A percentile compares a stretch with the other conserved stretches of the same genome.
Conservation (phyloP, 768 basidiomycete genomes). For the Boletus rubroflammeus region DNA sequence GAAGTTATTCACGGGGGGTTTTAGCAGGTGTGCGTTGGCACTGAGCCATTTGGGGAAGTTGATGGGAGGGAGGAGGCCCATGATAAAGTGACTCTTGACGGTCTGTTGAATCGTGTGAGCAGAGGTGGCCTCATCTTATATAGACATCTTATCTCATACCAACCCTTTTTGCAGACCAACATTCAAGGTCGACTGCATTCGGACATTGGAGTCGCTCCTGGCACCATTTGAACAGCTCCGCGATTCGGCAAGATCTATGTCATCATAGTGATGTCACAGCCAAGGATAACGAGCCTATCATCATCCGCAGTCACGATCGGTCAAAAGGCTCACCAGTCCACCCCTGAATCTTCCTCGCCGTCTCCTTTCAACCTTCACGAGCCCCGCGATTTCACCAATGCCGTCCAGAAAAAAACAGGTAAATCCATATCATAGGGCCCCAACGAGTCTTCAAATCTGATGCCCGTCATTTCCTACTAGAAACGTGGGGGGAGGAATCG, state of each 20-base stretch:
- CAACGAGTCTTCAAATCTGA: background rate
- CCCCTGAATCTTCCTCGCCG: background rate
- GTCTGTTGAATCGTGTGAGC: background rate
- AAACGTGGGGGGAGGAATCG: background rate
- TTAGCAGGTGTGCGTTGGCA: conserved; percentile 73
- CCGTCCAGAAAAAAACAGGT: background rate
- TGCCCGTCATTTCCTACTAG: background rate
- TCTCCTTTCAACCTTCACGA: background rate
- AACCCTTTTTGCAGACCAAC: background rate
- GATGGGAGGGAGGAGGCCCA: conserved; percentile 78
- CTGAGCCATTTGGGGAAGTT: conserved; percentile 89
- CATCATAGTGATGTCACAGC: conserved; percentile 1
- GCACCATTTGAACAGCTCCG: too few relatives aligned
- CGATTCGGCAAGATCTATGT: too few relatives aligned
- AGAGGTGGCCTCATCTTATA: too few relatives aligned
- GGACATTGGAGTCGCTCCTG: too few relatives aligned
- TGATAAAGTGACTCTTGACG: too few relatives aligned
- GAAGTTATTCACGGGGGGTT: conserved; percentile 92
- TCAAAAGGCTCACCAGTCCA: background rate
- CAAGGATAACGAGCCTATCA: background rate
- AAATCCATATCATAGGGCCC: too few relatives aligned
- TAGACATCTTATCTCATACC: background rate
- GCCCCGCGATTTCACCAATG: background rate
- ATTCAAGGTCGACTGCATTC: too few relatives aligned
- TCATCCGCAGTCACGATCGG: background rate